Conservation (phyloP, 2,329 filamentous ascomycete genomes). For the Fusarium penzigii region DNA sequence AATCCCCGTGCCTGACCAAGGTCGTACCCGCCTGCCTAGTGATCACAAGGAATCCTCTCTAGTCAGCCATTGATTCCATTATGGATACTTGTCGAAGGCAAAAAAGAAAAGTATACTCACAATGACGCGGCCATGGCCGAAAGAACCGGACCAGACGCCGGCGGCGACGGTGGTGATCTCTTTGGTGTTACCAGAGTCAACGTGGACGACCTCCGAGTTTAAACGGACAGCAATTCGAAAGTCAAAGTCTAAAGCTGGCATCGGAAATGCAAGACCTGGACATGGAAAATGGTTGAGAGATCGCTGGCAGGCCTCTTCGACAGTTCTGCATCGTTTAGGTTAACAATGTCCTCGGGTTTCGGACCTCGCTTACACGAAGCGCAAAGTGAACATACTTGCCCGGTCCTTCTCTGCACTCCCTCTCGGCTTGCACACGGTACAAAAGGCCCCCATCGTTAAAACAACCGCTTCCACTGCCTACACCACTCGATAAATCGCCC, state of each 20-base stretch:
- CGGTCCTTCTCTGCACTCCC: conserved; percentile 28
- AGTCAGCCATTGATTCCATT: conserved; percentile 21
- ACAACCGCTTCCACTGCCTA: conserved; percentile 19
- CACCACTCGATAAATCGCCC: conserved; percentile 2
- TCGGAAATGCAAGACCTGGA: conserved; percentile 45
- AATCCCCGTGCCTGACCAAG: conserved; percentile 43
- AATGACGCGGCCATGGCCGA: conserved; percentile 50
- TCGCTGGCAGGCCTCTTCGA: conserved; percentile 41
- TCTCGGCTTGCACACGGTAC: conserved; percentile 29
- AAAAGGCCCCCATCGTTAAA: conserved; percentile 29
- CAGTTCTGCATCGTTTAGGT: conserved; percentile 25
- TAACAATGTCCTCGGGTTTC: conserved; percentile 9
- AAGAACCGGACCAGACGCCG: conserved; percentile 50
- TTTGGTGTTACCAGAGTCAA: conserved; percentile 45
- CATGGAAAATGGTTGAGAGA: conserved; percentile 43
- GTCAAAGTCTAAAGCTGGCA: conserved; percentile 49
- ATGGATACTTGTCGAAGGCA: neutral
- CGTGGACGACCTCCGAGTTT: conserved; percentile 44
- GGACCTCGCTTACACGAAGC: conserved; percentile 9
- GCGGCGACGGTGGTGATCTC: conserved; percentile 52
- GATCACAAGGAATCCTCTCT: conserved; percentile 16
- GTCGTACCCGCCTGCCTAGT: conserved; percentile 44
- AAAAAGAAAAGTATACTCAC: conserved; percentile 31
- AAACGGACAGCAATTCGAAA: conserved; percentile 51
- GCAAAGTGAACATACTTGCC: conserved; percentile 26